Evolutionary conservation across 2,329 filamentous ascomycete species (phyloP).

Genomic region (Ophiostoma ulmi): DNA sequence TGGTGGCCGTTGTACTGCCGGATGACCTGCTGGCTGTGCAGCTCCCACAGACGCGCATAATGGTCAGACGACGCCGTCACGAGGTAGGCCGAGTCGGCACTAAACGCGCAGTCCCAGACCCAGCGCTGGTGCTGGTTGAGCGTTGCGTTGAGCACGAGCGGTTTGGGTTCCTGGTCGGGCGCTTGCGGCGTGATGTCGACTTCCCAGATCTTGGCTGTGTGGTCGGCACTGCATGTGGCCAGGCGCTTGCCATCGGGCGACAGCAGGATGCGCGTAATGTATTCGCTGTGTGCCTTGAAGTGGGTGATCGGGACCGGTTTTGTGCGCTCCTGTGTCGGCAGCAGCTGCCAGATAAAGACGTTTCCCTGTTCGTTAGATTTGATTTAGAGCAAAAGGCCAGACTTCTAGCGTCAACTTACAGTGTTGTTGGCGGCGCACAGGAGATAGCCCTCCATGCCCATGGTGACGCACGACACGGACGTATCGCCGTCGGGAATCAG

Average conservation of each 20-base stretch:
- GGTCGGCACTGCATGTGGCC: constrained; percentile 88
- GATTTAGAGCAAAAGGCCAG: too few species aligned
- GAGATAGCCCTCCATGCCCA: constrained; percentile 87
- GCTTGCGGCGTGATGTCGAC: constrained; percentile 61
- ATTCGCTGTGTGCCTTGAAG: constrained; percentile 86
- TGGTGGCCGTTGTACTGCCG: constrained; percentile 95
- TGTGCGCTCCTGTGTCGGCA: constrained; percentile 75
- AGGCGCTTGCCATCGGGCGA: constrained; percentile 92
- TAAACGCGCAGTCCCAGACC: constrained; percentile 98
- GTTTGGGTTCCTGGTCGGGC: constrained; percentile 45
- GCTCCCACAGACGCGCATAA: constrained; percentile 87
- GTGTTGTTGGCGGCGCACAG: constrained; percentile 90
- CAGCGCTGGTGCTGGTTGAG: constrained; percentile 87
- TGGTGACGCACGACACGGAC: constrained; percentile 87
- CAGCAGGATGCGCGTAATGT: constrained; percentile 85
- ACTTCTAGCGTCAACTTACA: too few species aligned
- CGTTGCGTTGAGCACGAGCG: constrained; percentile 77
- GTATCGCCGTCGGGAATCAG: constrained; percentile 95
- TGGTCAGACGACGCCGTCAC: constrained; percentile 93
- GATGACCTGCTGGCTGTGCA: constrained; percentile 81
- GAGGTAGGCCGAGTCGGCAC: constrained; percentile 84
- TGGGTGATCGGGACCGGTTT: constrained; percentile 80
- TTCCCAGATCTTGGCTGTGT: constrained; percentile 94
- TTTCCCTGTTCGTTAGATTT: constrained; percentile 55
- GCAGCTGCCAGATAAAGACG: constrained; percentile 94